Evolutionary conservation across 2,329 filamentous ascomycete genomes (phyloP), one percentile per base, ranked within the genome.

Genomic region (Xylariaceae sp.): DNA sequence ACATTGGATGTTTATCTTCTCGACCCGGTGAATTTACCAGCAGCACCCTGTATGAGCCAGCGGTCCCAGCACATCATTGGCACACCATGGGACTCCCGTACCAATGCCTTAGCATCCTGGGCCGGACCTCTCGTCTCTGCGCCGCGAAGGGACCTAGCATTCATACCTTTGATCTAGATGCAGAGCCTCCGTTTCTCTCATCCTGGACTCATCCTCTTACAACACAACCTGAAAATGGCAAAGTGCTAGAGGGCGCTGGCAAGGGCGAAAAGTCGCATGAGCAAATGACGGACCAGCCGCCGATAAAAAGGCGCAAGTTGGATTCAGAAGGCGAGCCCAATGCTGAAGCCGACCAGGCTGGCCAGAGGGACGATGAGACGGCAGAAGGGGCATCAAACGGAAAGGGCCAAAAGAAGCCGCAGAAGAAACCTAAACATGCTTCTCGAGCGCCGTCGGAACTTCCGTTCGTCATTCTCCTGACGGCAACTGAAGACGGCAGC

Each of bases 91-190:
- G 53, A 46, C 44, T 65, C 7, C 87, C 88, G n/a, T 89, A 89
- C 65, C 88, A 89, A 65, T 82, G 84, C 64, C 73, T 91, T 45
- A 76, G 76, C 48, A 71, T 74, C 37, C 78, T 80, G 61, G 81
- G 81, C 44, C 72, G 80, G 40, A 45, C 56, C 42, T 58, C 62
- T 63, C 73, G 89, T 19, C 73, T 97, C 18, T 81, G 96, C 64
- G 89, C 89, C 40, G 89, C 90, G 21, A 86, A 87, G 58, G 91
- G 90, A 14, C 83, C 87, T 46, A 84, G 81, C 65, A 83, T 97
- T 51, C 83, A 90, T 67, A 83, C 85, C 2, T 88, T 91, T 70
- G 79, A 79, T 67, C 74, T 87, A 6, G 67, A 40, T 19, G 44
- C 56, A 4, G 52, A 44, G n/a, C 29, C 63, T 23, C 60, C 57